Evolutionary conservation across 805 yeast species (phyloP).

Genomic region (Saccharomycopsis oosterbeekiorum): DNA sequence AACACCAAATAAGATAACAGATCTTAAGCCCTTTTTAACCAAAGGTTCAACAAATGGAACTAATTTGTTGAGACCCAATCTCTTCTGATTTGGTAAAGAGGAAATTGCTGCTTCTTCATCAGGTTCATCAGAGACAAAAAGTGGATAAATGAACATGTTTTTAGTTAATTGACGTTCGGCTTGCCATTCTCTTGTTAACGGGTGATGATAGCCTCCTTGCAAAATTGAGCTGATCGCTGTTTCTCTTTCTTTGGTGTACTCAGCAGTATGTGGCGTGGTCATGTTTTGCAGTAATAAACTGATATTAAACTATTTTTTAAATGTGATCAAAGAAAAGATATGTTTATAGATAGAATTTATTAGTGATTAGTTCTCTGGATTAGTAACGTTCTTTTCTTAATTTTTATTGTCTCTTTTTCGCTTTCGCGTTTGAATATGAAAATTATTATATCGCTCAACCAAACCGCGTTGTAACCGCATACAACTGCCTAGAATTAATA

Average conservation of each 20-base stretch:
- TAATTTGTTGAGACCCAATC: conserved; percentile 76
- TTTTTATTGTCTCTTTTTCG: too few relatives aligned
- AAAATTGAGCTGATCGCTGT: conserved; percentile 65
- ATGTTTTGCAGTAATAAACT: not conserved
- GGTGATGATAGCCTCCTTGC: conserved; percentile 93
- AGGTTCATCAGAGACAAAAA: conserved; percentile 70
- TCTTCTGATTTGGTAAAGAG: conserved; percentile 78
- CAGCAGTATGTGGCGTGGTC: conserved; percentile 48
- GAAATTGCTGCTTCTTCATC: conserved; percentile 71
- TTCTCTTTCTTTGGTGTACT: conserved; percentile 48
- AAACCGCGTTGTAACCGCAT: not conserved
- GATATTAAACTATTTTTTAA: too few relatives aligned
- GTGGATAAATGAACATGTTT: conserved; percentile 86
- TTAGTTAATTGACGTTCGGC: conserved; percentile 72
- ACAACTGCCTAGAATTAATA: not conserved
- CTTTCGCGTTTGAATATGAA: too few relatives aligned
- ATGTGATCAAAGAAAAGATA: too few relatives aligned
- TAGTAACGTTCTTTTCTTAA: too few relatives aligned
- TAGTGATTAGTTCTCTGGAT: too few relatives aligned
- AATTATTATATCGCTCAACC: too few relatives aligned
- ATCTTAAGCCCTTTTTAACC: conserved; percentile 68
- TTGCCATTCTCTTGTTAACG: conserved; percentile 87
- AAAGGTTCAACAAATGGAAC: conserved; percentile 60
- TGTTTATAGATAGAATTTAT: too few relatives aligned
- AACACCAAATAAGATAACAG: conserved; percentile 91